Evolutionary conservation across 495 filamentous ascomycete genomes (phyloP), one percentile per base, ranked within the genome.

Genomic region (Recurvomyces mirabilis): DNA sequence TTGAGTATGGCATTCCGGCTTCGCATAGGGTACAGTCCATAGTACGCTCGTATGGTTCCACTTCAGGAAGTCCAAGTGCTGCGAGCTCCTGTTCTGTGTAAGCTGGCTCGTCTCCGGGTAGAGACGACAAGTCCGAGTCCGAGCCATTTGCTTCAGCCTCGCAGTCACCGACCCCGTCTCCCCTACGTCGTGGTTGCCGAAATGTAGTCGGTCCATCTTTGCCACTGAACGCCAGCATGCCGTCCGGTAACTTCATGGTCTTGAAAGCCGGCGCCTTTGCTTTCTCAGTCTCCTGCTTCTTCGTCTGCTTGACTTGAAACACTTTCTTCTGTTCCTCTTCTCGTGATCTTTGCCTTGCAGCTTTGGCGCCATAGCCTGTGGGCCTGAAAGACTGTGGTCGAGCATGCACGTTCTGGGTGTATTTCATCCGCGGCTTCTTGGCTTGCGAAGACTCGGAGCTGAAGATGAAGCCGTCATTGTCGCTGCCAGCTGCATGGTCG

Each of bases 1-100:
- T 12, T 13, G 36, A 18, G n/a, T 9, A 2, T 3, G 21, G 15
- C 24, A 56, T 35, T 1, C 12, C 15, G 12, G 26, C 29, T 15
- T 24, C 35, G 46, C 53, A 56, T 3, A 56, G n/a, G 14, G 39
- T 15, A 17, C 39, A 42, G 12, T 56, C 37, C 14, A 32, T 20
- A 12, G 7, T 19, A 11, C 24, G 38, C 14, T 4, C 13, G 24
- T 11, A 5, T 14, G 19, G 13, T 12, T 19, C 38, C 24, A 40
- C 20, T 4, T 33, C 36, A 5, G 31, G 32, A 44, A 5, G 34
- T 6, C n/a, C n/a, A n/a, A n/a, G n/a, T n/a, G n/a, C n/a, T n/a
- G n/a, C n/a, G n/a, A n/a, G n/a, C n/a, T n/a, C n/a, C n/a, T n/a
- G n/a, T n/a, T n/a, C n/a, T n/a, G n/a, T n/a, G n/a, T n/a, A n/a